Evolutionary conservation across 208 protist species (phyloP).

Genomic region (Porcisia deanei): DNA sequence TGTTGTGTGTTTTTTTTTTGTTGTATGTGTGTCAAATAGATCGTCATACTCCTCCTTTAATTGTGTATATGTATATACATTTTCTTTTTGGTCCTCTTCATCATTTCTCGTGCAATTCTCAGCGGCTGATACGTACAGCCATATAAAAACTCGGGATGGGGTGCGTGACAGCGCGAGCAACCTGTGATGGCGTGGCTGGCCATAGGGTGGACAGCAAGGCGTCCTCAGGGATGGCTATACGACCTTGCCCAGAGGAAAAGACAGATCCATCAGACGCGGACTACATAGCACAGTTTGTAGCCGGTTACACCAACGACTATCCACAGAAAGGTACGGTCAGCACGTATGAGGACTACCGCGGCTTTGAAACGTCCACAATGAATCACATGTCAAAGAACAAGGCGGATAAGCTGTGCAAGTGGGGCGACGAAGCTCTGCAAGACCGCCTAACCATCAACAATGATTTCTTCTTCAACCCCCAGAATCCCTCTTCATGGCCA

Average conservation of each 20-base stretch:
- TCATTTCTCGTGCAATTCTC: no score
- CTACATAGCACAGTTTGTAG: conserved; percentile 16
- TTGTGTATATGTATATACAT: no score
- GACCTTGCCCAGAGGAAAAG: neutral
- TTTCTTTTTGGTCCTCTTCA: no score
- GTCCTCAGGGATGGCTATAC: neutral
- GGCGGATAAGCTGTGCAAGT: conserved; percentile 63
- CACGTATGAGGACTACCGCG: conserved; percentile 64
- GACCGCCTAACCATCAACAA: conserved; percentile 42
- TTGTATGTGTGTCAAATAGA: no score
- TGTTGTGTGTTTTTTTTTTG: no score
- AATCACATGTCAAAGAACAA: conserved; percentile 53
- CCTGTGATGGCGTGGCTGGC: conserved; percentile 1
- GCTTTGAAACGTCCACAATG: conserved; percentile 43
- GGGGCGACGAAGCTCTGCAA: conserved; percentile 54
- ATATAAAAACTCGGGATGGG: conserved; percentile 30
- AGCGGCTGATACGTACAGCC: neutral
- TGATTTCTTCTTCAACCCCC: conserved; percentile 55
- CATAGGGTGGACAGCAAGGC: neutral
- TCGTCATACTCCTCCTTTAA: no score
- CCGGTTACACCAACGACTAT: conserved; percentile 40
- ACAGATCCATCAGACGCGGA: conserved; percentile 12
- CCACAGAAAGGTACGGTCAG: conserved; percentile 34
- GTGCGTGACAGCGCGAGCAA: conserved; percentile 24
- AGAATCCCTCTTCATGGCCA: conserved; percentile 52